phyloP scores from a whole-genome alignment of 1,139 yeast species.

The Hanseniaspora gamundiae region DNA sequence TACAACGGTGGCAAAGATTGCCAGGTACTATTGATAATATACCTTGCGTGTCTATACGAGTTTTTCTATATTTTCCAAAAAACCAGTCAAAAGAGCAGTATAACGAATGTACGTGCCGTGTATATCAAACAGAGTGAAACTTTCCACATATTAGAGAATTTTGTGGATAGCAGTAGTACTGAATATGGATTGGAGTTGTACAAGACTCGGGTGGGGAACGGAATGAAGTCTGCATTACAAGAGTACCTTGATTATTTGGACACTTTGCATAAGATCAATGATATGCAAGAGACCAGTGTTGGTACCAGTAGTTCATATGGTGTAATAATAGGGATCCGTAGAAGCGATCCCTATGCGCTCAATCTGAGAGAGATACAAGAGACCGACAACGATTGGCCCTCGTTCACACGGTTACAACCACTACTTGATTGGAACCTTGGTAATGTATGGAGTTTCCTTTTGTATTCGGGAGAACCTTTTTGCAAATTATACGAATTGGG shows the following conservation, averaged over 20 bases:
- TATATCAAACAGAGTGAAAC: constrained; percentile 10
- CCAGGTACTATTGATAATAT: constrained; percentile 22
- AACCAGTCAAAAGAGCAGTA: not conserved
- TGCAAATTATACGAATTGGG: constrained; percentile 23
- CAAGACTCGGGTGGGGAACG: constrained; percentile 10
- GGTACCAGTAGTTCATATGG: constrained; percentile 6
- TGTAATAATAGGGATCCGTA: constrained; percentile 21
- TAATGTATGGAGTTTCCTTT: constrained; percentile 23
- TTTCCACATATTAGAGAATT: constrained; percentile 18
- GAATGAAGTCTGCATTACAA: constrained; percentile 22
- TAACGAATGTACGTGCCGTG: constrained; percentile 2
- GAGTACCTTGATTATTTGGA: constrained; percentile 12
- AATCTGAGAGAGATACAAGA: constrained; percentile 18
- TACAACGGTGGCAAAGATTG: constrained; percentile 28
- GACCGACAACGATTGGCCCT: constrained; percentile 26
- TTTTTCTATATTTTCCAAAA: constrained; percentile 11
- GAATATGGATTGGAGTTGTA: constrained; percentile 21
- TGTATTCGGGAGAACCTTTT: constrained; percentile 24
- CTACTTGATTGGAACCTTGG: constrained; percentile 23
- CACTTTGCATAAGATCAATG: not conserved
- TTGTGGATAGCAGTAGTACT: constrained; percentile 15
- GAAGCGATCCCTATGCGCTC: constrained; percentile 24
- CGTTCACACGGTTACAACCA: constrained; percentile 24
- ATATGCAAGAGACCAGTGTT: not conserved
- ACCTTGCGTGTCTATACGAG: constrained; percentile 24